Evolutionary conservation across 108 stramenopile genomes (phyloP).

Genomic region (Asterionellopsis glacialis): DNA sequence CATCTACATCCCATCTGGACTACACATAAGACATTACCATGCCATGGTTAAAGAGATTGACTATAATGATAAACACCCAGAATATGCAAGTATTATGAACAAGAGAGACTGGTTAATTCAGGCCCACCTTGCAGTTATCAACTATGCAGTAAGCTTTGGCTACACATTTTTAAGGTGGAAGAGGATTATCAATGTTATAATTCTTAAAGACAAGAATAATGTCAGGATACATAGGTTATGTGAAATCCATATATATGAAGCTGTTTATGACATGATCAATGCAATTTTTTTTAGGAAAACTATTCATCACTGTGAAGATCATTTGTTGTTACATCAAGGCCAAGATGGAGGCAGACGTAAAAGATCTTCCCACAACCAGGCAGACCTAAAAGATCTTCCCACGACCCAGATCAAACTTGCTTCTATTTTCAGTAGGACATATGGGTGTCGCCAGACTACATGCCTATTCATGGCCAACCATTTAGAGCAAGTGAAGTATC

Average conservation of each 20-base stretch:
- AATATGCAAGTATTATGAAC: not conserved
- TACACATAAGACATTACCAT: no score
- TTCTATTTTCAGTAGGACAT: not conserved
- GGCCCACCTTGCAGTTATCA: not conserved
- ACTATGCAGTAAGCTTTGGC: slow-evolving; percentile 2
- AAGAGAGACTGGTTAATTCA: not conserved
- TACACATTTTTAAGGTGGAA: slow-evolving; percentile 5
- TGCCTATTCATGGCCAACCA: not conserved
- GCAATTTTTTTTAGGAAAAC: not conserved
- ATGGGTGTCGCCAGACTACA: not conserved
- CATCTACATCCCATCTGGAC: not conserved
- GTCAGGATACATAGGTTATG: slow-evolving; percentile 7
- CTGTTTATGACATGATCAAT: slow-evolving; percentile 1
- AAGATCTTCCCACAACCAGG: not conserved
- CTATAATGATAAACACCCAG: no score
- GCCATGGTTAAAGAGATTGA: no score
- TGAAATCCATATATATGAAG: slow-evolving; percentile 11
- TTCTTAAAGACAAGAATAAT: not conserved
- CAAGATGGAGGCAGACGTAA: no score
- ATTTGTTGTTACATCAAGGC: no score
- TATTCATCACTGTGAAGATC: no score
- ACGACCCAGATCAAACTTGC: not conserved
- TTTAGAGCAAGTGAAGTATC: not conserved
- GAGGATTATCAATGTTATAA: slow-evolving; percentile 1
- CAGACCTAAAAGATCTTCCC: not conserved